Evolutionary conservation across 768 basidiomycete species (phyloP).

Genomic region (Favolaschia claudopus): DNA sequence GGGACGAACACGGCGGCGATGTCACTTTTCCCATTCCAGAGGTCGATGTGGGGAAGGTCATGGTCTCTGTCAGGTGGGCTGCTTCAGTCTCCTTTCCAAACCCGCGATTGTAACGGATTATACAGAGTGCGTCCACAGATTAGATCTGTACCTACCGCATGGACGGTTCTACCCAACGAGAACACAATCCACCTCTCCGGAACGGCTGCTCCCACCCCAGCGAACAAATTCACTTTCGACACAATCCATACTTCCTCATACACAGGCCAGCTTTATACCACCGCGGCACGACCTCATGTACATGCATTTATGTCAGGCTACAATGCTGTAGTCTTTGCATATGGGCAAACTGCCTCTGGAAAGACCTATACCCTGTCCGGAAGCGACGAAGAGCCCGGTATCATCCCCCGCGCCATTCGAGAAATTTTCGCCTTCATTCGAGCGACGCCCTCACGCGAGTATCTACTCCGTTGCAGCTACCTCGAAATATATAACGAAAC

Average conservation of each 20-base stretch:
- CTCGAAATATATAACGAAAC: conserved; percentile 97
- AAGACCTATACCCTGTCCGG: conserved; percentile 70
- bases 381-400: conserved; percentile 85
- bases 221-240: conserved; percentile 72
- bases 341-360: conserved; percentile 87
- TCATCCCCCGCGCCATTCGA: conserved; percentile 91
- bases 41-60: conserved; percentile 84
- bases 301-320: conserved; percentile 96
- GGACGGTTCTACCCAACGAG: conserved; percentile 54
- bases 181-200: conserved; percentile 65
- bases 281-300: conserved; percentile 80
- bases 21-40: conserved; percentile 51
- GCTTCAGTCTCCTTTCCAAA: not conserved
- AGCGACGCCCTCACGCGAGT: conserved; percentile 80
- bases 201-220: conserved; percentile 36
- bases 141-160: conserved; percentile 53
- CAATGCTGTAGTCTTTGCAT: conserved; percentile 95
- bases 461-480: conserved; percentile 94
- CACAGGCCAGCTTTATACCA: conserved; percentile 81
- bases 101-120: conserved; percentile 4
- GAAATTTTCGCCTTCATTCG: conserved; percentile 90
- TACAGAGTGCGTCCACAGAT: conserved; percentile 70
- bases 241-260: conserved; percentile 80
- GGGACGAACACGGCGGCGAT: conserved; percentile 24
- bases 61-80: conserved; percentile 81